A percentile compares a stretch with the other conserved stretches of the same genome.
phyloP scores from a whole-genome alignment of 306 rosid genomes.

The Phaseolus lunatus region DNA sequence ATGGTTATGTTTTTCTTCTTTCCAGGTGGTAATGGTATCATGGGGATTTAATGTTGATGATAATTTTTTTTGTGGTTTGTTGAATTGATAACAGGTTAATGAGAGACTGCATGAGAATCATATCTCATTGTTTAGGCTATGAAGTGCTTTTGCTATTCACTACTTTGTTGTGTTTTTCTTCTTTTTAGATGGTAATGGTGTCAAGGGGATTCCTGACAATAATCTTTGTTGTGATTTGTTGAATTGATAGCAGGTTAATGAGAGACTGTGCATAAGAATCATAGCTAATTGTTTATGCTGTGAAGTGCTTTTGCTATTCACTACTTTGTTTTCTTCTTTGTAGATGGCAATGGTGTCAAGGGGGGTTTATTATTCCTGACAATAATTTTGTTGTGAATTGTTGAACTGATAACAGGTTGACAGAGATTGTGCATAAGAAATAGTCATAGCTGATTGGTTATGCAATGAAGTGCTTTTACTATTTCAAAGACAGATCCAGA shows the following conservation, averaged over 20 bases:
- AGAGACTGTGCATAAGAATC: conserved; percentile 33
- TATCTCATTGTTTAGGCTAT: conserved; percentile 40
- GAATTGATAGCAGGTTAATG: conserved; percentile 41
- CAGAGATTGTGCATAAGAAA: conserved; percentile 30
- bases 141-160: conserved; percentile 53
- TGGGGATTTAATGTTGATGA: conserved; percentile 13
- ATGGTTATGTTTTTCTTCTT: neutral
- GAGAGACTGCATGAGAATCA: neutral
- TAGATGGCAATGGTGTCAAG: conserved; percentile 5
- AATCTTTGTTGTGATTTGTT: conserved; percentile 34
- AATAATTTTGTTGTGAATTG: conserved; percentile 31
- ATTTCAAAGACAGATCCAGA: conserved; percentile 60
- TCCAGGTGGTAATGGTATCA: neutral
- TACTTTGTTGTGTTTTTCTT: neutral
- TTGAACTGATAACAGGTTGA: conserved; percentile 40
- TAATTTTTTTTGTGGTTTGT: neutral
- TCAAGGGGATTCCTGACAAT: neutral
- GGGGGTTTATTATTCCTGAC: conserved; percentile 12
- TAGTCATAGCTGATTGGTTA: conserved; percentile 17
- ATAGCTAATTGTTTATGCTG: conserved; percentile 33
- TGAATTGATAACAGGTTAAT: neutral
- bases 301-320: conserved; percentile 77
- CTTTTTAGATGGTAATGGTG: conserved; percentile 4
- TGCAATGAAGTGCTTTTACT: conserved; percentile 78
- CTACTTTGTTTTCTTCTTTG: neutral